Conservation (phyloP, 169 alveolate species). For the Eimeria brunetti region DNA sequence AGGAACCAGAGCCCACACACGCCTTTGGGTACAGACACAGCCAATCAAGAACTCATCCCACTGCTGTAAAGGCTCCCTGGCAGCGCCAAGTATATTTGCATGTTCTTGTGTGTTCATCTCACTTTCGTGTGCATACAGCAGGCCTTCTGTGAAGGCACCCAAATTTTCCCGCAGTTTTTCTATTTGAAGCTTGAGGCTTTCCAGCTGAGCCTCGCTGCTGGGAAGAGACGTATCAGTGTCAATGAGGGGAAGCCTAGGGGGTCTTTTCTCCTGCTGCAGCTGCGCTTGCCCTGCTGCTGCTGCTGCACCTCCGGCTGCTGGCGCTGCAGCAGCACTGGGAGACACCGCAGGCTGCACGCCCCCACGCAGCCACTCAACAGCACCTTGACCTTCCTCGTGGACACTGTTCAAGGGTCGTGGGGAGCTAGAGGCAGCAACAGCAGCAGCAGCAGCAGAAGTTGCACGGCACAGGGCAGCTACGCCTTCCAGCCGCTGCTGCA, state of each 20-base stretch:
- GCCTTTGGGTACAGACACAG: neutral
- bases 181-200: conserved; percentile 27
- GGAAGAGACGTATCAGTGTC: neutral
- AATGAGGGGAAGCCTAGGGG: neutral
- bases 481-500: conserved; percentile 44
- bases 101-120: neutral
- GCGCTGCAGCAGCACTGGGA: neutral
- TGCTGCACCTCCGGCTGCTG: neutral
- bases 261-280: neutral
- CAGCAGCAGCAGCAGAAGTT: conserved; percentile 49
- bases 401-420: neutral
- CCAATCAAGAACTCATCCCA: neutral
- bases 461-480: conserved; percentile 34
- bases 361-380: neutral
- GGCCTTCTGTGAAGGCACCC: conserved; percentile 53
- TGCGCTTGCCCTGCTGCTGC: neutral
- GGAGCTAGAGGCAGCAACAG: conserved; percentile 8
- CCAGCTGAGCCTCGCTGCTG: conserved; percentile 57
- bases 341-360: neutral
- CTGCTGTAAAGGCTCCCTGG: neutral
- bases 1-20: neutral
- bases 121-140: conserved; percentile 62
- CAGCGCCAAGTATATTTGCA: neutral
- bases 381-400: neutral
- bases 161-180: conserved; percentile 39